Evolutionary conservation across 768 basidiomycete genomes (phyloP).

Genomic region (Lactarius hatsudake): DNA sequence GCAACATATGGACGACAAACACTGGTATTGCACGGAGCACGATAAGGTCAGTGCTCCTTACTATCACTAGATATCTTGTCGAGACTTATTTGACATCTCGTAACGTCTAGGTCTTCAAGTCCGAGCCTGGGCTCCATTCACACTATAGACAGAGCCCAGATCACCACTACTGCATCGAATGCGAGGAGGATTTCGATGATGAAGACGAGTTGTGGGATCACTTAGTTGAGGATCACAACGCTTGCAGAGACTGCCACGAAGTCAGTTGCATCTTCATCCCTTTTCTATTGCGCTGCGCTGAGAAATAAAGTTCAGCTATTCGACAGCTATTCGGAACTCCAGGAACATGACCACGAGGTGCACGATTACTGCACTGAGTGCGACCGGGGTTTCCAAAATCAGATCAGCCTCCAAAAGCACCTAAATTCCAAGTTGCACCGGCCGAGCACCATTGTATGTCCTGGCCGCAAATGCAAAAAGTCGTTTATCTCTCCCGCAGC

Average conservation of each 20-base stretch:
- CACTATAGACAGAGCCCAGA: constrained; percentile 38
- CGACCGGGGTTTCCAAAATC: constrained; percentile 42
- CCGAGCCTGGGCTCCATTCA: constrained; percentile 41
- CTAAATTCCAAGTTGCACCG: constrained; percentile 52
- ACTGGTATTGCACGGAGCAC: not conserved
- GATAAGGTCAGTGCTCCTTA: constrained; percentile 7
- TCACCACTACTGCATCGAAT: not conserved
- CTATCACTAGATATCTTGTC: constrained; percentile 6
- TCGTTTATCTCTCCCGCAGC: constrained; percentile 50
- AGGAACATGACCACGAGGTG: constrained; percentile 24
- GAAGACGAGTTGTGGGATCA: constrained; percentile 11
- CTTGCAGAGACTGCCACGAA: not conserved
- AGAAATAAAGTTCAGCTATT: constrained; percentile 1
- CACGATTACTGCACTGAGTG: constrained; percentile 47
- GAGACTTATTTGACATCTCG: not conserved
- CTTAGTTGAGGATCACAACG: constrained; percentile 6
- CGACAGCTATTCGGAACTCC: not conserved
- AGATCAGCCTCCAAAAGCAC: constrained; percentile 46
- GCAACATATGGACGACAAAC: constrained; percentile 2
- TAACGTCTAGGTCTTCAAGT: constrained; percentile 37
- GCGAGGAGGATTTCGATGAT: not conserved
- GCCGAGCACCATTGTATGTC: constrained; percentile 36
- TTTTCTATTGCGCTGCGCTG: not conserved
- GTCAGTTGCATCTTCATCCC: not conserved
- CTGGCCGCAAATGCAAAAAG: constrained; percentile 42